phyloP scores from a whole-genome alignment of 1,284 basidiomycete genomes.

The Ceratorhiza oryzae-sativae region DNA sequence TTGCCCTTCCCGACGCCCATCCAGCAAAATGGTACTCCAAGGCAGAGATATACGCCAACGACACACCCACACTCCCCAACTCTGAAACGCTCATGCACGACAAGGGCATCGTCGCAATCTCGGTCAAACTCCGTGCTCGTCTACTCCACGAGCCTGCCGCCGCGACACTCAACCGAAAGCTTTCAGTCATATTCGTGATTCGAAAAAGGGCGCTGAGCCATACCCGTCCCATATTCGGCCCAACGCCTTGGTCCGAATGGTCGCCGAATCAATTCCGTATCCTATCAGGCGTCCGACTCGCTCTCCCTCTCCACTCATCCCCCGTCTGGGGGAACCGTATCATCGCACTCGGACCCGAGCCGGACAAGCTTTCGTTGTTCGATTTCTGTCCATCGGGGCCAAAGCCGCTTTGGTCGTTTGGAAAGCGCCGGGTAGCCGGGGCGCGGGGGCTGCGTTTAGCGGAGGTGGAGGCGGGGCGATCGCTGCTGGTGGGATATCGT shows the following conservation, averaged over 20 bases:
- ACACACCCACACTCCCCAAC: not conserved
- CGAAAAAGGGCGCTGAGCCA: not conserved
- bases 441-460: not conserved
- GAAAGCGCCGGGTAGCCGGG: not conserved
- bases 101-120: not conserved
- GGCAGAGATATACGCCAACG: not conserved
- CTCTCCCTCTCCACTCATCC: not conserved
- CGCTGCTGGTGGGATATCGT: slow-evolving; percentile 21
- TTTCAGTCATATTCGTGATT: slow-evolving; percentile 1
- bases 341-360: slow-evolving; percentile 7
- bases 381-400: slow-evolving; percentile 27
- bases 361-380: slow-evolving; percentile 6
- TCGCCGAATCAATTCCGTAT: slow-evolving; percentile 4
- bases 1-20: slow-evolving; percentile 23
- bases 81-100: not conserved
- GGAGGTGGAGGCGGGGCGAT: not conserved
- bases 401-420: slow-evolving; percentile 1
- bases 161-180: not conserved
- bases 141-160: not conserved
- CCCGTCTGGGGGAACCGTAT: slow-evolving; percentile 24
- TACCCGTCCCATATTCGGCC: not conserved
- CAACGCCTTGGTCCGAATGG: slow-evolving; percentile 18
- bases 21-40: slow-evolving; percentile 29
- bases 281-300: not conserved
- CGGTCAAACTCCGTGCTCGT: slow-evolving; percentile 11